Base-by-base conservation (phyloP, 306 rosid genomes). In the Betula pendula region DNA sequence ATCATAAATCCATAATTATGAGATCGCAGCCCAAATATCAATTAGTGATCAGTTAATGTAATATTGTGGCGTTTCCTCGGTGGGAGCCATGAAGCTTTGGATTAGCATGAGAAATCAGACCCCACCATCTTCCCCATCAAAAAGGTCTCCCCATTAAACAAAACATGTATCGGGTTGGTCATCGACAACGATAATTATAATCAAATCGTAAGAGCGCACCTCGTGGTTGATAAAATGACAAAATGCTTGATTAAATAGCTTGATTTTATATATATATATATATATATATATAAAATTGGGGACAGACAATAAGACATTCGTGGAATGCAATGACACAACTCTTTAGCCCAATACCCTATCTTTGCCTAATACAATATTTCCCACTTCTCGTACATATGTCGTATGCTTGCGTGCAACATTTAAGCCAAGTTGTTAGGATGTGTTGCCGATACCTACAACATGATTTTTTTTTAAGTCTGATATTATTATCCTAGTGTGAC, bases 21-120 rank as follows among this genome's bases (percentile, higher is more conserved):
- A 71, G 73, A 58, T 25, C 29, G 35, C 15, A 40, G 52, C 71
- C 75, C 50, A 74, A 6, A 6, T 6, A n/a, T 2, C 0, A 52
- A 19, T n/a, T 22, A n/a, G 2, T 52, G n/a, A 80, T 72, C 62
- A 70, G 66, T 49, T 15, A 66, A 79, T 77, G 82, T 68, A 65
- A 75, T 69, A n/a, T n/a, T n/a, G 33, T 79, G 82, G 73, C 81
- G 38, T 72, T 73, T 47, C 68, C 75, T 83, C 73, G 10, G 88
- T 86, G 82, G 81, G 91, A 79, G 72, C 80, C 84, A 83, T 80
- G 22, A 44, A 76, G 68, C 77, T 82, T 63, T 84, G 75, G 80
- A 84, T 79, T 45, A 67, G 60, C 74, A 65, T 44, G 45, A 11
- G 55, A 55, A 77, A 67, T 76, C 35, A 76, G 66, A 53, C 66